Evolutionary conservation across 2,329 filamentous ascomycete species (phyloP), one percentile per base, ranked within the genome.

Genomic region (Fusarium sp.): DNA sequence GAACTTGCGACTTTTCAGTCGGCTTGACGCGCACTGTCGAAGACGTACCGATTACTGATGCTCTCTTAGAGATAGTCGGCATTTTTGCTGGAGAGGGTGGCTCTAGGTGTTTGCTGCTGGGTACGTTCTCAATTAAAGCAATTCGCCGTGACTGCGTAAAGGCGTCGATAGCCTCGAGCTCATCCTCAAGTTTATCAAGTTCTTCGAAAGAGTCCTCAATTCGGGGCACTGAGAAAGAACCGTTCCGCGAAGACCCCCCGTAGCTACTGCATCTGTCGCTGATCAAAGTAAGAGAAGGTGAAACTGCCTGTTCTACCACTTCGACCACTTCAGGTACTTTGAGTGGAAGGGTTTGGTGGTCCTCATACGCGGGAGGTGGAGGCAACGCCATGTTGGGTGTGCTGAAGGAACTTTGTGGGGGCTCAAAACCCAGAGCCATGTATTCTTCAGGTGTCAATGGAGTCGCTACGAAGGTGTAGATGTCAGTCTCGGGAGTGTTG

Each of bases 131-230:
- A 5, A 76, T 69, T 3, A 80, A 79, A 6, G 75, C 66, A 13
- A 81, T 74, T 9, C 74, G 77, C 19, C 77, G 73, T 13, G 81
- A 62, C 3, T 74, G 77, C 0, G 83, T 75, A 13, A 82, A 77
- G n/a, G 78, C 78, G 57, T 77, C 73, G 34, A 89, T 80, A 3
- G 83, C 86, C 69, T 90, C 88, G 12, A 90, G 81, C 51, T 89
- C 83, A 31, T 90, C 88, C 69, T 90, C 88, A 18, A 90, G 81
- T 63, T 82, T 81, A 73, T 90, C 89, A 21, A 90, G 80, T 66
- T 87, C 88, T 74, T 89, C 88, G 11, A 90, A 79, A 3, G 88
- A 90, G 74, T 90, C 88, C 74, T 90, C 89, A 51, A 90, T 90
- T 19, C 87, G 84, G 26, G 84, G 79, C 14, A 81, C 78, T 2